Percentiles rank a stretch among this genome's conserved stretches.
Evolutionary conservation across 257 asterid species (phyloP).

Genomic region (Solanum lignicaule): DNA sequence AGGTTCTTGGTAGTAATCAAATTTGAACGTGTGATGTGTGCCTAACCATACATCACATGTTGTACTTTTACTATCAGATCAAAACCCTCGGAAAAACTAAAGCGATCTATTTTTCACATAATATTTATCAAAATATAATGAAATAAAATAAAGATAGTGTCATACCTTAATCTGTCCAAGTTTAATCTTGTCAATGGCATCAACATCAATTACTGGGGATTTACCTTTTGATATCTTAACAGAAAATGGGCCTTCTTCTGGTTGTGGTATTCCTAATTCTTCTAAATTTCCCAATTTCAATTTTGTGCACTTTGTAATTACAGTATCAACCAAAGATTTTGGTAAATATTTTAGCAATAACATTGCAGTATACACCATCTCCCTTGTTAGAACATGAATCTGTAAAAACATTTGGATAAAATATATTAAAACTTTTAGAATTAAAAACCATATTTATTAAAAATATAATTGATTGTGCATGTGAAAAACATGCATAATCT

Average conservation of each 20-base stretch:
- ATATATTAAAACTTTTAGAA: too few species aligned
- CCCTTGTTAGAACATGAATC: conserved; percentile 29
- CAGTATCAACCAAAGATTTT: conserved; percentile 11
- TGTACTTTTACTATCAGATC: neutral
- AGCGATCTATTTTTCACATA: neutral
- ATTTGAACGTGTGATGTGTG: neutral
- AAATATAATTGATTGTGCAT: neutral
- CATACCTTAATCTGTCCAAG: conserved; percentile 24
- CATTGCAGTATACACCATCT: conserved; percentile 18
- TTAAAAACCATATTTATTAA: neutral
- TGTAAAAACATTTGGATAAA: neutral
- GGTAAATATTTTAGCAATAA: conserved; percentile 9
- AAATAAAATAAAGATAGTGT: too few species aligned
- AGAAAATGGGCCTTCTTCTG: conserved; percentile 29
- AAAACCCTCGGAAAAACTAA: neutral
- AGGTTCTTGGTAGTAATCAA: neutral
- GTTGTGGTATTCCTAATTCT: conserved; percentile 8
- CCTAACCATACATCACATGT: neutral
- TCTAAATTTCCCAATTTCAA: conserved; percentile 20
- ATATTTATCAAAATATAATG: neutral
- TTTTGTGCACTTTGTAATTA: neutral
- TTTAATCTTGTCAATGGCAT: conserved; percentile 13
- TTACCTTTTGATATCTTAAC: conserved; percentile 21
- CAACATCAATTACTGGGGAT: conserved; percentile 23
- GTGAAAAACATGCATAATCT: too few species aligned